Percentiles rank a stretch among this genome's conserved stretches.
Conservation (phyloP, 805 yeast genomes). For the Wickerhamiella lipophila region DNA sequence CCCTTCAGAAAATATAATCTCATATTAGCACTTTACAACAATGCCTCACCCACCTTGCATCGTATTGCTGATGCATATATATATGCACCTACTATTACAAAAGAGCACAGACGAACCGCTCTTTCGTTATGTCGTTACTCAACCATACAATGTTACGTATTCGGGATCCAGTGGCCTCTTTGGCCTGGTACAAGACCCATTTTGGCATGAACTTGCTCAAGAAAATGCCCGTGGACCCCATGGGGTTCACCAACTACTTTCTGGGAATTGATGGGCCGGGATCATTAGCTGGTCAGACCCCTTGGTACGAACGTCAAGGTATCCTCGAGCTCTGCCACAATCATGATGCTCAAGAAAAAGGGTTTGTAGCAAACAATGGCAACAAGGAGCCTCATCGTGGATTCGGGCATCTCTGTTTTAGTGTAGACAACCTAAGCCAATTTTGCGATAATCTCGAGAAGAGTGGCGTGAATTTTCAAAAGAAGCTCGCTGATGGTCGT, state of each 20-base stretch:
- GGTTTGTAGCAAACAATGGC: constrained; percentile 59
- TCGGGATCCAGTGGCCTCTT: constrained; percentile 62
- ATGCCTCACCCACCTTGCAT: too few species aligned
- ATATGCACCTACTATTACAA: constrained; percentile 3
- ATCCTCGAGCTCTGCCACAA: constrained; percentile 74
- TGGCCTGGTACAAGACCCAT: constrained; percentile 58
- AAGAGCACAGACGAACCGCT: neutral
- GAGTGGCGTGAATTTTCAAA: constrained; percentile 63
- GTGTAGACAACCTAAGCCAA: constrained; percentile 64
- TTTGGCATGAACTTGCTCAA: constrained; percentile 60
- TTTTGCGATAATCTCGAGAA: constrained; percentile 47
- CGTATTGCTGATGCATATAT: neutral
- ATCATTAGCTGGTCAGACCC: constrained; percentile 29
- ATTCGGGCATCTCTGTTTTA: constrained; percentile 84
- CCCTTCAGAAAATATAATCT: too few species aligned
- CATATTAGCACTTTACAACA: too few species aligned
- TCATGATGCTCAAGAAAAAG: constrained; percentile 48
- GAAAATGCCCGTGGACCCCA: constrained; percentile 39
- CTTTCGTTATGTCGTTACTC: constrained; percentile 11
- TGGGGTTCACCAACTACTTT: constrained; percentile 55
- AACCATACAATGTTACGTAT: constrained; percentile 50
- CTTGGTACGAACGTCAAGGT: constrained; percentile 40
- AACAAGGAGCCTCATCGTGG: constrained; percentile 78
- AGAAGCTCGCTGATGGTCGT: constrained; percentile 78
- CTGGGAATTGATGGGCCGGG: constrained; percentile 42